Evolutionary conservation across 148 eudicot genomes (phyloP), one percentile per base, ranked within the genome.

Genomic region (Spergularia bocconei): DNA sequence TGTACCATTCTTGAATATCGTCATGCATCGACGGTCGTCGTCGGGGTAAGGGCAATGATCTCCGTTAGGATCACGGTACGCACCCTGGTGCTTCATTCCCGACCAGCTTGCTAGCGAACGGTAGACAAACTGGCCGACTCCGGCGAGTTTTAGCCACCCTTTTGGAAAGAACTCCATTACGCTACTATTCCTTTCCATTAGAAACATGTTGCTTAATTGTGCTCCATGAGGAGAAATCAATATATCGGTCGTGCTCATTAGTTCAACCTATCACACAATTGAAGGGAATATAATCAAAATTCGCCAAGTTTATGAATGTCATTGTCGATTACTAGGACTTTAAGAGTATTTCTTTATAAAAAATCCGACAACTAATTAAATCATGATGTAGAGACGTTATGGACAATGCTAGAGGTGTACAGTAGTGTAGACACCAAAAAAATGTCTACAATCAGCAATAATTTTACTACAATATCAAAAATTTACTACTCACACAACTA

Each of bases 141-240:
- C 97, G 3, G 96, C 96, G 2, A 88, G 85, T 74, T 90, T 86
- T 15, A 92, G 72, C 97, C 97, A 92, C 0, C 97, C 97, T 67
- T 90, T 87, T 14, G 95, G 95, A 74, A 83, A 92, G 72, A 92
- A 90, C 66, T 92, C 97, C 88, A 92, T 80, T 1, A 90, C 91
- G 39, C 91, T 90, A 85, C 95, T 92, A 74, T 90, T 90, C 74
- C 88, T 84, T 36, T 92, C 86, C 97, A 90, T 92, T 13, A 90
- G 77, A 75, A 90, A 87, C 88, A 92, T 78, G 88, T 88, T 92
- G 50, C 96, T 86, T 50, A 88, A 64, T 70, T 92, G 97, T 10
- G 93, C 97, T 13, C 97, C 97, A 63, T 90, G 97, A 61, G 96
- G 87, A 17, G 96, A 87, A 36, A 87, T 63, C 78, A 92, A 69